phyloP scores from a whole-genome alignment of 148 eudicot genomes.

The Selenicereus undatus region DNA sequence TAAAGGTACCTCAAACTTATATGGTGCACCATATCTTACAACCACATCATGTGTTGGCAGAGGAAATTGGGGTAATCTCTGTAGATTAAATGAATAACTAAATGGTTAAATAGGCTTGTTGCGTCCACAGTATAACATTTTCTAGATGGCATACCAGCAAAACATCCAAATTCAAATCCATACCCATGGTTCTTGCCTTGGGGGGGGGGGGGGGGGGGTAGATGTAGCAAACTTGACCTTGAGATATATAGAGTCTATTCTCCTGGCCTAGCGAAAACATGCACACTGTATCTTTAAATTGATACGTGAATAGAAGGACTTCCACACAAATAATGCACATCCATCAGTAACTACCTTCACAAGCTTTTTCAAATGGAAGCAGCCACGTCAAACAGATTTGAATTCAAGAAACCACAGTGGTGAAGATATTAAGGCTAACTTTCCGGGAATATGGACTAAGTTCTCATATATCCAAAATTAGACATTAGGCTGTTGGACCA shows the following conservation, averaged over 20 bases:
- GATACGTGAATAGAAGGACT: not conserved
- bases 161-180: not conserved
- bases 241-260: not conserved
- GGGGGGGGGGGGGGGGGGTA: not conserved
- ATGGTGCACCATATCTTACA: slow-evolving; percentile 63
- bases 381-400: not conserved
- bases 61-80: slow-evolving; percentile 86
- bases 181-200: not conserved
- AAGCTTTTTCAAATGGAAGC: not conserved
- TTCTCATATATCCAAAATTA: too few relatives aligned
- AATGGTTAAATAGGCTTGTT: not conserved
- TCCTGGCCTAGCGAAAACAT: not conserved
- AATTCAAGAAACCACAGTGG: not conserved
- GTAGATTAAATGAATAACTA: slow-evolving; percentile 22
- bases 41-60: slow-evolving; percentile 93
- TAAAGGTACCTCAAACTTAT: slow-evolving; percentile 68
- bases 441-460: too few relatives aligned
- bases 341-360: not conserved
- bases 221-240: not conserved
- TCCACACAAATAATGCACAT: not conserved
- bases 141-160: not conserved
- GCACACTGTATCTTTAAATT: not conserved
- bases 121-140: not conserved
- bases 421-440: too few relatives aligned
- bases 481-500: not conserved